Evolutionary conservation across 345 rosid genomes (phyloP).

Genomic region (Murraya paniculata): DNA sequence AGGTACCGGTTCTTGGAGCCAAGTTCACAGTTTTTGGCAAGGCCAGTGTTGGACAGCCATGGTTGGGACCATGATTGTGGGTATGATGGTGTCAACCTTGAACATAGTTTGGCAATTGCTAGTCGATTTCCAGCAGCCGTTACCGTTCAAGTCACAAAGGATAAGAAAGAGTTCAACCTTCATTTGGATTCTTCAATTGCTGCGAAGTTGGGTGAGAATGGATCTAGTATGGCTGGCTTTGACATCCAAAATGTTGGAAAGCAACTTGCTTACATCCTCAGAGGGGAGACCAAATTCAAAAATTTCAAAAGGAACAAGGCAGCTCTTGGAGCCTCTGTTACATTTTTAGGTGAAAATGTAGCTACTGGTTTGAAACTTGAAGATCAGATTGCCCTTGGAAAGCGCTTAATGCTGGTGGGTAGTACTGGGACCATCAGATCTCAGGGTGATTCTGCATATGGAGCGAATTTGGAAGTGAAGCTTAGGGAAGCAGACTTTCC

Average conservation of each 20-base stretch:
- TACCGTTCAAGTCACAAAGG: slow-evolving; percentile 84
- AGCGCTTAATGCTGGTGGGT: slow-evolving; percentile 72
- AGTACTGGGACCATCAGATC: slow-evolving; percentile 81
- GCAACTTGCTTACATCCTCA: slow-evolving; percentile 78
- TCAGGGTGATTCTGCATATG: slow-evolving; percentile 80
- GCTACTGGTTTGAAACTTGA: slow-evolving; percentile 84
- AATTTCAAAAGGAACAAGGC: slow-evolving; percentile 69
- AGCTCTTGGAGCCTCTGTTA: slow-evolving; percentile 69
- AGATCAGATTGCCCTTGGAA: slow-evolving; percentile 80
- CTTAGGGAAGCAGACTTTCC: slow-evolving; percentile 84
- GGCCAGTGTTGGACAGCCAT: slow-evolving; percentile 91
- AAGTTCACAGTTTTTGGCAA: slow-evolving; percentile 73
- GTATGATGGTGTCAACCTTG: slow-evolving; percentile 88
- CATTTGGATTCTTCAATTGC: slow-evolving; percentile 88
- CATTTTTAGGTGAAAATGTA: slow-evolving; percentile 80
- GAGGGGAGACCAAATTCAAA: slow-evolving; percentile 89
- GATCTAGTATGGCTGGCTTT: slow-evolving; percentile 91
- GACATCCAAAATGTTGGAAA: slow-evolving; percentile 95
- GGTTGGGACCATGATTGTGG: slow-evolving; percentile 99
- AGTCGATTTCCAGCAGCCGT: slow-evolving; percentile 72
- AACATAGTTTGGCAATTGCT: slow-evolving; percentile 60
- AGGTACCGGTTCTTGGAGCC: slow-evolving; percentile 91
- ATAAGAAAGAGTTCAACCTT: slow-evolving; percentile 91
- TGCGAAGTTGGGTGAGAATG: slow-evolving; percentile 76
- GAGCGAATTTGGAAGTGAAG: slow-evolving; percentile 87